Percentiles rank a stretch among this genome's conserved stretches.
These are phyloP conservation scores for Colletotrichum spinosum DNA, from an alignment of 2,329 filamentous ascomycete species.

Conservation along the genomic window DNA sequence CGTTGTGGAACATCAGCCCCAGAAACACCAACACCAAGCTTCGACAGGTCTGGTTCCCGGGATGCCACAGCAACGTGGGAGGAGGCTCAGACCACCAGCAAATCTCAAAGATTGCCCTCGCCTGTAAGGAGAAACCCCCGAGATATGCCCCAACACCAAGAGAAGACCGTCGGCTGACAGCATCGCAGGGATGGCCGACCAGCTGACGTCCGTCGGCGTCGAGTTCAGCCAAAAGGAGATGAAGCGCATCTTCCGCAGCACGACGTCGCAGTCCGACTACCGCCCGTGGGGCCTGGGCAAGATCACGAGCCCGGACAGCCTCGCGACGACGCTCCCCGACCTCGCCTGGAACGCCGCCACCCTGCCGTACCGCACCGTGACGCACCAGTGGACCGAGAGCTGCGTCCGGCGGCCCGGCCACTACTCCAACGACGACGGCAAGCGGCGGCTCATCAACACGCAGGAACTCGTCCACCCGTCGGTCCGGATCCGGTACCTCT, in stretches of 20 bases:
- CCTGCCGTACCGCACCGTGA: conserved; percentile 14
- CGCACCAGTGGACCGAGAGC: conserved; percentile 15
- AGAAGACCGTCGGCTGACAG: not conserved
- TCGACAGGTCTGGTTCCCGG: conserved; percentile 63
- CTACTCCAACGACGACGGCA: conserved; percentile 39
- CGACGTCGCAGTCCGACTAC: conserved; percentile 15
- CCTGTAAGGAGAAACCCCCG: conserved; percentile 33
- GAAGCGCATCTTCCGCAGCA: conserved; percentile 38
- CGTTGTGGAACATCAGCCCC: conserved; percentile 43
- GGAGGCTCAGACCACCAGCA: conserved; percentile 60
- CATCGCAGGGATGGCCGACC: conserved; percentile 40
- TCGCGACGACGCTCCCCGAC: conserved; percentile 28
- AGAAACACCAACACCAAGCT: conserved; percentile 38
- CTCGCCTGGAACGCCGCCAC: conserved; percentile 2
- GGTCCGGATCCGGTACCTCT: conserved; percentile 47
- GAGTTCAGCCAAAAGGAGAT: conserved; percentile 41
- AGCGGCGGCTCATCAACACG: conserved; percentile 18
- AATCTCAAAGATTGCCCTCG: conserved; percentile 41
- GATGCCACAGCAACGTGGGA: conserved; percentile 70
- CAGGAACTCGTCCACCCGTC: conserved; percentile 47
- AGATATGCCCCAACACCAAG: too few relatives aligned
- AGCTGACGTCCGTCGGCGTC: conserved; percentile 40
- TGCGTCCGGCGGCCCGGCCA: conserved; percentile 40
- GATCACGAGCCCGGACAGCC: conserved; percentile 37
- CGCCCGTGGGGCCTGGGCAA: conserved; percentile 39